A percentile compares a stretch with the other conserved stretches of the same genome.
Conservation (phyloP, 768 basidiomycete genomes). For the Boletus pseudo-olivaceus region DNA sequence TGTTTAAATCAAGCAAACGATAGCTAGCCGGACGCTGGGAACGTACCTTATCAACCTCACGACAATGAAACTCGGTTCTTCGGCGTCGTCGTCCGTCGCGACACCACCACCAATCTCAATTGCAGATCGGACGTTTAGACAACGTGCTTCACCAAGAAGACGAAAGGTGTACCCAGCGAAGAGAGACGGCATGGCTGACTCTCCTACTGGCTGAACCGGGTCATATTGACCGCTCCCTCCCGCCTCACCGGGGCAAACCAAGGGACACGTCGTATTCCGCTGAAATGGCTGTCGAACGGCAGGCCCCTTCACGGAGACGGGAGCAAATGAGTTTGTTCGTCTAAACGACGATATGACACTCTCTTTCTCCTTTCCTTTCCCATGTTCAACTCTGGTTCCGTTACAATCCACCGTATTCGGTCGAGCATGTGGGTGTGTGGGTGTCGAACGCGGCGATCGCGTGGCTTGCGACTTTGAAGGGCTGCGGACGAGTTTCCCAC, state of each 20-base stretch:
- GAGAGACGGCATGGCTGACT: conserved; percentile 25
- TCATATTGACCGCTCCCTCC: conserved; percentile 15
- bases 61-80: conserved; percentile 59
- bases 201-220: background rate
- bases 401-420: background rate
- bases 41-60: conserved; percentile 72
- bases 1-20: background rate
- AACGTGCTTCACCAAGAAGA: conserved; percentile 65
- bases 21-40: no score
- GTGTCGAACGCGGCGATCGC: conserved; percentile 18
- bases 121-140: conserved; percentile 51
- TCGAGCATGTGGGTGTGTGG: conserved; percentile 10
- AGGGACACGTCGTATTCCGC: conserved; percentile 33
- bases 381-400: background rate
- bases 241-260: conserved; percentile 13
- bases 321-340: conserved; percentile 64
- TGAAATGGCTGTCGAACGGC: conserved; percentile 44
- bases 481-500: conserved; percentile 56
- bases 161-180: conserved; percentile 58
- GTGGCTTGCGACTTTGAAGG: conserved; percentile 45
- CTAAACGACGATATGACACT: conserved; percentile 57
- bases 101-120: conserved; percentile 60
- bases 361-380: conserved; percentile 20
- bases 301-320: conserved; percentile 25
- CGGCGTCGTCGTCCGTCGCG: conserved; percentile 41